These are phyloP conservation scores for Lyophyllum shimeji DNA, from an alignment of 768 basidiomycete species.

Conservation along the genomic window DNA sequence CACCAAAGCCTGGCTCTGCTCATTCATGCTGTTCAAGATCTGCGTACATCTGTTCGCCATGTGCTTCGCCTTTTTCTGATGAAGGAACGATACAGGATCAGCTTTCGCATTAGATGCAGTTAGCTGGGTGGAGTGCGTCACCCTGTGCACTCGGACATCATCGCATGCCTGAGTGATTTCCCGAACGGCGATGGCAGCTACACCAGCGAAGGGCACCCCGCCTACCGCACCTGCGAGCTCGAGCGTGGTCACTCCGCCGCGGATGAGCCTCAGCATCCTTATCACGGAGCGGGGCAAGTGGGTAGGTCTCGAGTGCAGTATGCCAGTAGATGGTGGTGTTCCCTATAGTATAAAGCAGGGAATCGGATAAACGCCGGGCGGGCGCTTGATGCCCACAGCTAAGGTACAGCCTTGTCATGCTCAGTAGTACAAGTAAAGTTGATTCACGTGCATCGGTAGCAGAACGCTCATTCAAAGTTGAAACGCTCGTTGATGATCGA, in stretches of 20 bases:
- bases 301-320: not conserved
- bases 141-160: constrained; percentile 50
- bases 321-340: not conserved
- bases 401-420: not conserved
- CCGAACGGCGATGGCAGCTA: constrained; percentile 41
- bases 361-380: constrained; percentile 12
- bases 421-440: not conserved
- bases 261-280: constrained; percentile 19
- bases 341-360: not conserved
- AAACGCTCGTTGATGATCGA: not conserved
- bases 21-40: constrained; percentile 37
- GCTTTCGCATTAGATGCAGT: not conserved
- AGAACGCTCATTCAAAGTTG: not conserved
- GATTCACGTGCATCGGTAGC: constrained; percentile 8
- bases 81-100: not conserved
- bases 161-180: constrained; percentile 46
- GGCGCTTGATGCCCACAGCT: constrained; percentile 3
- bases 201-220: constrained; percentile 46
- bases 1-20: constrained; percentile 35
- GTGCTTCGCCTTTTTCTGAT: constrained; percentile 41
- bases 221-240: constrained; percentile 43
- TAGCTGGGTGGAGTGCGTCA: constrained; percentile 19
- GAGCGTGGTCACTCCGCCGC: constrained; percentile 27
- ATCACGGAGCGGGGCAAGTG: not conserved
- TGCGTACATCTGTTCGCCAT: constrained; percentile 41